Conservation (phyloP, 2,329 filamentous ascomycete genomes). For the Ascochyta pisi region DNA sequence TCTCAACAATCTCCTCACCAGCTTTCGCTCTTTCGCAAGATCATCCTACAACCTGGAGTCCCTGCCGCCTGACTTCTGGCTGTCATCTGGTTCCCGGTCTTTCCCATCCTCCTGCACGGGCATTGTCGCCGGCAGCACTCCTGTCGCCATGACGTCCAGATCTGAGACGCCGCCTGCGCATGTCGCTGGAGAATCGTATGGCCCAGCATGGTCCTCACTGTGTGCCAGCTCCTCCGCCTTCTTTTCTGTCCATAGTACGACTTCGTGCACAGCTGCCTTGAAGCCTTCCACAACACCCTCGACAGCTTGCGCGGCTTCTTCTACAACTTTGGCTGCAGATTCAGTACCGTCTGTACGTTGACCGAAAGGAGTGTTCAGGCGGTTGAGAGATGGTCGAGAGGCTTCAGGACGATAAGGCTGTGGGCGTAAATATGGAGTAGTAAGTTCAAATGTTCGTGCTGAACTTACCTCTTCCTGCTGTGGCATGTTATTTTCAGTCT, state of each 20-base stretch:
- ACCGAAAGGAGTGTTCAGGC: constrained; percentile 9
- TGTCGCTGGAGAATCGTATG: constrained; percentile 41
- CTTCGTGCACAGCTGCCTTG: constrained; percentile 29
- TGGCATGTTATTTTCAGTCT: not conserved
- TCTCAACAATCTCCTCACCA: not conserved
- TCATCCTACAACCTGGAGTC: not conserved
- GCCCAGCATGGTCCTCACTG: constrained; percentile 36
- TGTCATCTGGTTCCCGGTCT: not conserved
- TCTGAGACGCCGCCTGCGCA: constrained; percentile 39
- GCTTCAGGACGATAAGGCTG: not conserved
- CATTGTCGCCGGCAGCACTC: constrained; percentile 35
- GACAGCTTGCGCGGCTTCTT: constrained; percentile 20
- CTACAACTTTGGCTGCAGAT: constrained; percentile 26
- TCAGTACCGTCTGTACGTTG: constrained; percentile 18
- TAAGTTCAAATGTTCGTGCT: not conserved
- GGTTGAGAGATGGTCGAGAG: not conserved
- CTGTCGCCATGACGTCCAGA: constrained; percentile 42
- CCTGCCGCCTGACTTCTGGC: not conserved
- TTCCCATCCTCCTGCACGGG: constrained; percentile 22
- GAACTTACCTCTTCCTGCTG: constrained; percentile 11
- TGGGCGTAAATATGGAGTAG: not conserved
- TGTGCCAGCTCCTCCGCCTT: constrained; percentile 32
- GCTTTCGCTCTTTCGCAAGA: not conserved
- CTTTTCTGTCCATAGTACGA: constrained; percentile 36
- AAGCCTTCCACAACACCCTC: constrained; percentile 27